Evolutionary conservation across 176 grass and related monocot species (phyloP), one percentile per base, ranked within the genome.

Genomic region (Tuctoria greenei): DNA sequence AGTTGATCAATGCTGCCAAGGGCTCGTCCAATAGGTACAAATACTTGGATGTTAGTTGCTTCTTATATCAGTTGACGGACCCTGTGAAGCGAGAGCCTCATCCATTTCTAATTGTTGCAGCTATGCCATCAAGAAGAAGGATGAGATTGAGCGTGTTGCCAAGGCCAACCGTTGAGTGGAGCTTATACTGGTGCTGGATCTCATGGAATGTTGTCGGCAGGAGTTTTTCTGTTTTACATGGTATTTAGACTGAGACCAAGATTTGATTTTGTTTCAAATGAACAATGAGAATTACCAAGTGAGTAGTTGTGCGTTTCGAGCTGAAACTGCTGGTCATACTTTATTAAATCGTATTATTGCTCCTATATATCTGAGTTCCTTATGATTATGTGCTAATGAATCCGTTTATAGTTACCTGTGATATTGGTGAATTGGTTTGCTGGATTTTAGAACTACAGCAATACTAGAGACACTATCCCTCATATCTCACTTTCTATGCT

Each of bases 111-210:
- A 9, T 41, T 56, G 7, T 57, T 43, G 15, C 79, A 92, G 90
- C 46, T 93, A 93, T 1, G 90, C 90, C 35, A 93, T 89, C 71
- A 93, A 89, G 83, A 90, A 90, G 79, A 90, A 90, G 84, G 88
- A 90, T 5, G 88, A 90, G 88, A 90, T 90, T 72, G 88, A 93
- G 67, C 90, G 90, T 86, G 90, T 93, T 69, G 90, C 90, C 50
- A 93, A 93, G 86, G 90, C 90, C 5, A 93, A 93, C 80, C 90
- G 90, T 87, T 93, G 67, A 93, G 72, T 17, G 31, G 45, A 26
- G 34, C n/a, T 39, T 71, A 78, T 61, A 21, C 10, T 63, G 77
- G 55, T 88, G 85, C 73, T 82, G 46, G 28, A 51, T 10, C 44
- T 64, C 10, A 7, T 72, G 10, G 28, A 16, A 61, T 72, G 43